Percentiles rank a stretch among this genome's conserved stretches.
These are phyloP conservation scores for Ophiostoma pallidulum DNA, from an alignment of 2,329 filamentous ascomycete genomes.

Conservation along the genomic window DNA sequence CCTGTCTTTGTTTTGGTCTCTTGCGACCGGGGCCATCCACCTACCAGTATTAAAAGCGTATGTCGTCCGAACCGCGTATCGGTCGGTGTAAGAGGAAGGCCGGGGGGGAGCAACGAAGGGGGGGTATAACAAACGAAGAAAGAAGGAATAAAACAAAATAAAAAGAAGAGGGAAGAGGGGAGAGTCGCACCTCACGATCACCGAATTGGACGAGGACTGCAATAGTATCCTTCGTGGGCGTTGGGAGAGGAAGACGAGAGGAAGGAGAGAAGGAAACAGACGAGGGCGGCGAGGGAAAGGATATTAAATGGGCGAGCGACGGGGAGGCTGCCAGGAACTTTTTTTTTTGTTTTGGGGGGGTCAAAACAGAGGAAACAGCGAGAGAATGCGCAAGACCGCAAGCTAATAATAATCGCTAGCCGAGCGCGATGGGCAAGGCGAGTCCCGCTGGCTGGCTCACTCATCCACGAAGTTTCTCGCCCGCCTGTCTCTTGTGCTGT, in stretches of 20 bases:
- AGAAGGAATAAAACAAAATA: background rate
- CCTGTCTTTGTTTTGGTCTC: background rate
- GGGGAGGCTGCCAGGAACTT: constrained; percentile 16
- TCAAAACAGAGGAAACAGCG: background rate
- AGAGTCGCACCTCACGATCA: constrained; percentile 31
- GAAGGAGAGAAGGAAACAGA: constrained; percentile 16
- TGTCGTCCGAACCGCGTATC: constrained; percentile 4
- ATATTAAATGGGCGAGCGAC: constrained; percentile 12
- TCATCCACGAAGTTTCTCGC: no score
- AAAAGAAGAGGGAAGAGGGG: constrained; percentile 11
- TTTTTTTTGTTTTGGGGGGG: constrained; percentile 6
- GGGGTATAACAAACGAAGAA: constrained; percentile 5
- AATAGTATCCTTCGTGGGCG: constrained; percentile 42
- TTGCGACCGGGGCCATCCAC: constrained; percentile 3
- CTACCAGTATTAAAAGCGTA: constrained; percentile 12
- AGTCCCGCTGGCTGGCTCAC: background rate
- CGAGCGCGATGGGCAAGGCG: no score
- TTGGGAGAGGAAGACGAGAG: constrained; percentile 30
- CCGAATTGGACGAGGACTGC: constrained; percentile 28
- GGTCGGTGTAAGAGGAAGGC: background rate
- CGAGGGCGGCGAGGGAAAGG: constrained; percentile 10
- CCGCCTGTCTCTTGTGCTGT: no score
- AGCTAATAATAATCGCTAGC: no score
- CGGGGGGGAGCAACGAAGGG: background rate
- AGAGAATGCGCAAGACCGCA: background rate